Percentiles rank a stretch among this genome's conserved stretches.
Evolutionary conservation across 2,329 filamentous ascomycete species (phyloP).

Genomic region (Xylaria multiplex): DNA sequence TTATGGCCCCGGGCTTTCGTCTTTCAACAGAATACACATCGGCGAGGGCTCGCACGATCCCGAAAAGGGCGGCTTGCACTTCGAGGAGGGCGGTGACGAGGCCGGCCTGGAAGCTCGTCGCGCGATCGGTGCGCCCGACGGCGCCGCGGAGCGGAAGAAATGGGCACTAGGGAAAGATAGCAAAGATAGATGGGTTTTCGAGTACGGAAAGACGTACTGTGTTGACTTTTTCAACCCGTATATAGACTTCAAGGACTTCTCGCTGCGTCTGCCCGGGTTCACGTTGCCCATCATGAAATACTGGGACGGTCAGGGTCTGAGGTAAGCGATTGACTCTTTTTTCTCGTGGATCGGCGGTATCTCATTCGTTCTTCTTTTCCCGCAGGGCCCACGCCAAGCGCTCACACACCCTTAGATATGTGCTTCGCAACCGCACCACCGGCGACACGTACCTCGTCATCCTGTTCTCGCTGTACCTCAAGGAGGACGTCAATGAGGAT

Average conservation of each 20-base stretch:
- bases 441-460: conserved; percentile 82
- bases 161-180: conserved; percentile 63
- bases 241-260: conserved; percentile 81
- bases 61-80: conserved; percentile 62
- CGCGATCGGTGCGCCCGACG: conserved; percentile 61
- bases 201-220: conserved; percentile 62
- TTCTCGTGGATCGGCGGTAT: conserved; percentile 32
- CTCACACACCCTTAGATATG: conserved; percentile 89
- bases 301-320: conserved; percentile 80
- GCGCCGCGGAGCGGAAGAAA: conserved; percentile 65
- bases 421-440: conserved; percentile 82
- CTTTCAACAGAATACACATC: conserved; percentile 80
- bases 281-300: conserved; percentile 78
- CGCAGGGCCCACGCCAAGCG: conserved; percentile 60
- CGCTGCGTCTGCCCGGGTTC: conserved; percentile 77
- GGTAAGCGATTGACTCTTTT: conserved; percentile 63
- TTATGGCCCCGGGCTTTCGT: conserved; percentile 82
- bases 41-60: conserved; percentile 64
- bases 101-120: conserved; percentile 60
- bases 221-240: conserved; percentile 90
- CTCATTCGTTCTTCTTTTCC: conserved; percentile 38
- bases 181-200: conserved; percentile 65
- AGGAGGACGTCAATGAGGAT: conserved; percentile 70
- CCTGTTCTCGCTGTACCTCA: conserved; percentile 79
- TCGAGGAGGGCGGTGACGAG: conserved; percentile 74